A percentile compares a stretch with the other conserved stretches of the same genome.
Conservation (phyloP, 331 rosid genomes). For the Ulmus americana region DNA sequence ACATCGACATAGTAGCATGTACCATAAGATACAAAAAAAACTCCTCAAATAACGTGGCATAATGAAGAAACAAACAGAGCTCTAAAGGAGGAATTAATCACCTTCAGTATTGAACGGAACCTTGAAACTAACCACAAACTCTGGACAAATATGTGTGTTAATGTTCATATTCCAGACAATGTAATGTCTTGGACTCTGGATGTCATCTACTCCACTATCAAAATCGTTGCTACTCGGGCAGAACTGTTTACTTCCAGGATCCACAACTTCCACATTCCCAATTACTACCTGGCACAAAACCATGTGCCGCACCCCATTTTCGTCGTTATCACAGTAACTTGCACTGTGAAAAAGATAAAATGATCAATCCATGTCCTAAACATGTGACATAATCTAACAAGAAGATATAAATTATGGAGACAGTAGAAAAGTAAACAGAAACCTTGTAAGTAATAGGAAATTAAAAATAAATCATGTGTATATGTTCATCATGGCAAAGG, state of each 20-base stretch:
- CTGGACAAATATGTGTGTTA: conserved; percentile 77
- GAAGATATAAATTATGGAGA: background rate
- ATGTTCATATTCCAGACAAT: conserved; percentile 70
- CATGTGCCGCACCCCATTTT: conserved; percentile 58
- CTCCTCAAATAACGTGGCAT: background rate
- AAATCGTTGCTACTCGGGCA: conserved; percentile 61
- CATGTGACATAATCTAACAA: background rate
- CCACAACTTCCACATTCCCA: conserved; percentile 73
- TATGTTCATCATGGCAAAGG: background rate
- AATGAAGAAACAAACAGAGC: conserved; percentile 12
- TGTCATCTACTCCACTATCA: conserved; percentile 88
- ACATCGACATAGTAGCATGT: conserved; percentile 8
- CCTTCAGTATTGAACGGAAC: conserved; percentile 40
- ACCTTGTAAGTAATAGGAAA: background rate
- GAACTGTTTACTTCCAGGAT: conserved; percentile 43
- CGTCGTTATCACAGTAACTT: conserved; percentile 65
- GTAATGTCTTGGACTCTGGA: conserved; percentile 46
- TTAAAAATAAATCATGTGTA: conserved; percentile 1
- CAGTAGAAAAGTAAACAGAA: background rate
- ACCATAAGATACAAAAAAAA: background rate
- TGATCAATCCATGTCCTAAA: conserved; percentile 25
- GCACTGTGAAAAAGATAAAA: conserved; percentile 48
- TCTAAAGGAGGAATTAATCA: conserved; percentile 32
- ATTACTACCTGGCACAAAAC: conserved; percentile 67
- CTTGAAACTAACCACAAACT: conserved; percentile 74